These are phyloP conservation scores for Cunninghamia lanceolata DNA, from an alignment of 75 land plant species.

Conservation along the genomic window DNA sequence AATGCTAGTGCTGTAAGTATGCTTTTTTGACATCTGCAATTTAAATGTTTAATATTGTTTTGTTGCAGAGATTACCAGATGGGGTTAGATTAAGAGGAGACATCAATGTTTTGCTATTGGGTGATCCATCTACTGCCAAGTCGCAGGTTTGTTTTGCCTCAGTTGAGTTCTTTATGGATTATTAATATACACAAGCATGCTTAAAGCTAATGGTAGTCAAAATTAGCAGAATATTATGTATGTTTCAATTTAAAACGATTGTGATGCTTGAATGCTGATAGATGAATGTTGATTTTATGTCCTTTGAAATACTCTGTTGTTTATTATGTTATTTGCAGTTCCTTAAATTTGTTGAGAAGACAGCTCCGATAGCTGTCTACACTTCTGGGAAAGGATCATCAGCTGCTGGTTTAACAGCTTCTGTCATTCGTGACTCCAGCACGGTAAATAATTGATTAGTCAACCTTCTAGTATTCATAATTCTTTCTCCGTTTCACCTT, in stretches of 20 bases:
- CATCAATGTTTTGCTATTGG: slow-evolving; percentile 88
- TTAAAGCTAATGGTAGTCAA: neutral
- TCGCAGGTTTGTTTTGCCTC: slow-evolving; percentile 65
- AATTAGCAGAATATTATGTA: neutral
- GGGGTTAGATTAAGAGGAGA: slow-evolving; percentile 93
- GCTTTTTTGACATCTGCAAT: neutral
- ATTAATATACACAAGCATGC: neutral
- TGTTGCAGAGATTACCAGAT: slow-evolving; percentile 81
- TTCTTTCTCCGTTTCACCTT: neutral
- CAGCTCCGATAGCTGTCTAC: slow-evolving; percentile 97
- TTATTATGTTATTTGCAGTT: slow-evolving; percentile 47
- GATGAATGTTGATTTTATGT: neutral
- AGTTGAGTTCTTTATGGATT: neutral
- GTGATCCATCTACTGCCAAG: slow-evolving; percentile 99
- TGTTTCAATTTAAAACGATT: neutral
- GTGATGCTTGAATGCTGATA: too few relatives aligned
- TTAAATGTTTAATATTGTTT: slow-evolving; percentile 2
- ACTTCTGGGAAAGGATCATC: slow-evolving; percentile 99
- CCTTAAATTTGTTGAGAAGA: slow-evolving; percentile 99
- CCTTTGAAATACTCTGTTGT: neutral
- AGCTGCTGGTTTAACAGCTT: slow-evolving; percentile 99
- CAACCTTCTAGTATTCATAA: neutral
- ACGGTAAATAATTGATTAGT: slow-evolving; percentile 49
- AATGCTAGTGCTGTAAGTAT: neutral
- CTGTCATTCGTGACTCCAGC: slow-evolving; percentile 91